A percentile compares a stretch with the other conserved stretches of the same genome.
These are phyloP conservation scores for Populus hybrid DNA, from an alignment of 441 rosid species.

Conservation along the genomic window DNA sequence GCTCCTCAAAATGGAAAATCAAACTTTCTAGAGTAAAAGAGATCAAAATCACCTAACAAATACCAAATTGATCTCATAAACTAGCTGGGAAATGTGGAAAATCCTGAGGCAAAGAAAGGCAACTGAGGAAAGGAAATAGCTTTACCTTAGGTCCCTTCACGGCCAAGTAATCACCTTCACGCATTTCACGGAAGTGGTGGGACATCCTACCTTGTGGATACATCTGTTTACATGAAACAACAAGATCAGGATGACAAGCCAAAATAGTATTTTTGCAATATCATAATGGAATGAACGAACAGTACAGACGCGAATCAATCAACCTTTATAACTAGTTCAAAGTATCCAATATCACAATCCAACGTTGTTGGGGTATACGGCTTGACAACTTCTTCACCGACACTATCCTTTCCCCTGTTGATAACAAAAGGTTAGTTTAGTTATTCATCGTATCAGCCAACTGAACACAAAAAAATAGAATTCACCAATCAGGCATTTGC, in stretches of 20 bases:
- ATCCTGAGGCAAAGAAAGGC: background rate
- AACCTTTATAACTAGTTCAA: slow-evolving; percentile 87
- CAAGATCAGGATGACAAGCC: slow-evolving; percentile 1
- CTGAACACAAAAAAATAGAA: background rate
- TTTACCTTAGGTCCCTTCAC: slow-evolving; percentile 97
- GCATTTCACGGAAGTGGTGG: slow-evolving; percentile 88
- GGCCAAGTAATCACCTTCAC: slow-evolving; percentile 70
- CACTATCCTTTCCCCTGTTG: slow-evolving; percentile 73
- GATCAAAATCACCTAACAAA: background rate
- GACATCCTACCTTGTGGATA: slow-evolving; percentile 99
- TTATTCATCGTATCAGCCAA: slow-evolving; percentile 33
- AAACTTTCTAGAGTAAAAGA: background rate
- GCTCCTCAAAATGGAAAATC: background rate
- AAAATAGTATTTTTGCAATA: background rate
- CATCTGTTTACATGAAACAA: slow-evolving; percentile 45
- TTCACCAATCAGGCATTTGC: background rate
- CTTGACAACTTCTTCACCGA: slow-evolving; percentile 79
- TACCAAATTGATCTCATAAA: background rate
- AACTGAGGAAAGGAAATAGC: background rate
- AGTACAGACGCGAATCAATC: background rate
- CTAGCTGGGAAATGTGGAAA: background rate
- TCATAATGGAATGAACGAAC: slow-evolving; percentile 7
- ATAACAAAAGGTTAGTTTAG: background rate
- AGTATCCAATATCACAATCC: slow-evolving; percentile 79
- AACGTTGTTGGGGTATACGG: slow-evolving; percentile 90